phyloP scores from a whole-genome alignment of 2,329 filamentous ascomycete species.

The Graphilbum sp. region DNA sequence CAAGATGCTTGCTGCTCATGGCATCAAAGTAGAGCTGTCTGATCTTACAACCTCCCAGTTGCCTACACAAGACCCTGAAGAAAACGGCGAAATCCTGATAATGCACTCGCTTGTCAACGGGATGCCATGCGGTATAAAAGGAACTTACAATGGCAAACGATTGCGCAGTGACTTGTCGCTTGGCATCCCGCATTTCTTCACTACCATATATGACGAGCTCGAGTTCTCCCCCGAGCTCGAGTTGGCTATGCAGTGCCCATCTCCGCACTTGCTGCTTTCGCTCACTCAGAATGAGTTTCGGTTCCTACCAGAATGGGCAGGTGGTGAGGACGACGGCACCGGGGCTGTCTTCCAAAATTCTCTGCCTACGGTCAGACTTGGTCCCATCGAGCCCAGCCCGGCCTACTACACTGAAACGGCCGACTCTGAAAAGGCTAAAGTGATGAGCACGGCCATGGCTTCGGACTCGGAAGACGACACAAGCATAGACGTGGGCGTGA shows the following conservation, averaged over 20 bases:
- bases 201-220: background rate
- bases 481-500: background rate
- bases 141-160: no score
- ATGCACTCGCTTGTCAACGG: no score
- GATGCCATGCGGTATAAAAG: no score
- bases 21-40: no score
- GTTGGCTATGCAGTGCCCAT: slow-evolving; percentile 9
- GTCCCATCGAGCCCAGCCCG: slow-evolving; percentile 29
- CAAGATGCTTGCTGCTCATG: no score
- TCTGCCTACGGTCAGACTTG: slow-evolving; percentile 26
- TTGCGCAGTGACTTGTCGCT: no score
- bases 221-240: slow-evolving; percentile 6
- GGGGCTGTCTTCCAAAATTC: slow-evolving; percentile 29
- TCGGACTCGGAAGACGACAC: no score
- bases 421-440: slow-evolving; percentile 11
- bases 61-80: no score
- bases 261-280: slow-evolving; percentile 31
- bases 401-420: slow-evolving; percentile 28
- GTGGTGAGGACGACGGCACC: slow-evolving; percentile 33
- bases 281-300: slow-evolving; percentile 40
- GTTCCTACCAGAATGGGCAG: slow-evolving; percentile 50
- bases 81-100: no score
- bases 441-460: background rate
- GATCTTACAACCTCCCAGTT: no score
- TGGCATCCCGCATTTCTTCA: no score